These are phyloP conservation scores for Leptodermis oblonga DNA, from an alignment of 257 asterid genomes.

Conservation along the genomic window DNA sequence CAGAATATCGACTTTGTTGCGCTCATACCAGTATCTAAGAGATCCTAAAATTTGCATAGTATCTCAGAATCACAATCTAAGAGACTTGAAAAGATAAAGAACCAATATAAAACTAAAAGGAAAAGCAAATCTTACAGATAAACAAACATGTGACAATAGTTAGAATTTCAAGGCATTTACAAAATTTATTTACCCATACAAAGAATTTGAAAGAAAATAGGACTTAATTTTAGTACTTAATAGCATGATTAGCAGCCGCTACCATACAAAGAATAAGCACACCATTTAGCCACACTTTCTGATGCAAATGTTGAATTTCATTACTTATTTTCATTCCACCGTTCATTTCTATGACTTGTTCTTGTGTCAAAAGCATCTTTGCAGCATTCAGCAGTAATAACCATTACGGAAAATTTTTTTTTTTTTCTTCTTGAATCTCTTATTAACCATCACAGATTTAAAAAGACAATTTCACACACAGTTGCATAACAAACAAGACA, in stretches of 20 bases:
- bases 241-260: not conserved
- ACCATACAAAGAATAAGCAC: not conserved
- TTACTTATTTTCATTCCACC: not conserved
- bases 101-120: not conserved
- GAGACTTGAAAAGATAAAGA: not conserved
- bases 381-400: not conserved
- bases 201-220: too few relatives aligned
- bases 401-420: too few relatives aligned
- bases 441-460: not conserved
- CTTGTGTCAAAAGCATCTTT: not conserved
- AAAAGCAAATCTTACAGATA: not conserved
- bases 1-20: conserved; percentile 61
- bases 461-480: not conserved
- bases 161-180: not conserved
- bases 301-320: not conserved
- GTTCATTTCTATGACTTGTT: not conserved
- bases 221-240: too few relatives aligned
- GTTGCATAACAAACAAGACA: not conserved
- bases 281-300: not conserved
- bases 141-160: not conserved
- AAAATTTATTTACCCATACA: too few relatives aligned
- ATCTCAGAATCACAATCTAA: conserved; percentile 3
- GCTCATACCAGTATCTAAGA: conserved; percentile 84
- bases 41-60: conserved; percentile 50
- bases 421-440: too few relatives aligned